Evolutionary conservation across 768 basidiomycete species (phyloP).

Genomic region (Russula griseocarnosa): DNA sequence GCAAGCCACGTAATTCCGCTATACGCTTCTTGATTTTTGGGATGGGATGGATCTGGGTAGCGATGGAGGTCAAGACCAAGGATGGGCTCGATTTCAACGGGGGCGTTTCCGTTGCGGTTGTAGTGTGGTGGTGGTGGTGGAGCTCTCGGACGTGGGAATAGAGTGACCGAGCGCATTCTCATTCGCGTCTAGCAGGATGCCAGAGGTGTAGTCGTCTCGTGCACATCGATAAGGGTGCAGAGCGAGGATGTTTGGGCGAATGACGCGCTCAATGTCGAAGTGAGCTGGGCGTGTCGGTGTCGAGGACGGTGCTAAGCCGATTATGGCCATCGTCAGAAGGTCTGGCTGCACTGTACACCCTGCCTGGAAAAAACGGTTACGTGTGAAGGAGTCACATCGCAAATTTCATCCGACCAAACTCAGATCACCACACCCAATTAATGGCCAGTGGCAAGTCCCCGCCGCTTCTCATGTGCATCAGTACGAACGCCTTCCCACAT

Average conservation of each 20-base stretch:
- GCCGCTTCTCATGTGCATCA: no score
- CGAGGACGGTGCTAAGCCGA: conserved; percentile 49
- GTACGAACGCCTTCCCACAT: no score
- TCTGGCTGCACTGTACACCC: background rate
- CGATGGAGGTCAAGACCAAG: conserved; percentile 65
- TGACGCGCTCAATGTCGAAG: conserved; percentile 77
- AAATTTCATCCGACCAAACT: background rate
- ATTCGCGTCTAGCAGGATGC: conserved; percentile 94
- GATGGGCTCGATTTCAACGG: conserved; percentile 38
- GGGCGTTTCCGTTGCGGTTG: conserved; percentile 25
- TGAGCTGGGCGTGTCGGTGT: conserved; percentile 60
- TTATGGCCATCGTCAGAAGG: conserved; percentile 51
- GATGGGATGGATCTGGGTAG: conserved; percentile 91
- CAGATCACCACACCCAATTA: no score
- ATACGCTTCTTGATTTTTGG: conserved; percentile 72
- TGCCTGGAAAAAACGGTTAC: no score
- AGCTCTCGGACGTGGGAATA: conserved; percentile 37
- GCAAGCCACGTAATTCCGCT: conserved; percentile 65
- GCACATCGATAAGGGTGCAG: conserved; percentile 94
- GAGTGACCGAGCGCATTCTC: conserved; percentile 93
- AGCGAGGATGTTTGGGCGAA: conserved; percentile 91
- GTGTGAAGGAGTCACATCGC: conserved; percentile 1
- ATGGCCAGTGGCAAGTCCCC: no score
- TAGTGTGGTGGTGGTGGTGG: conserved; percentile 26
- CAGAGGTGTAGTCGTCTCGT: conserved; percentile 88